These are phyloP conservation scores for Haematococcus sp. DNA, from an alignment of 139 green algal genomes.

Conservation along the genomic window DNA sequence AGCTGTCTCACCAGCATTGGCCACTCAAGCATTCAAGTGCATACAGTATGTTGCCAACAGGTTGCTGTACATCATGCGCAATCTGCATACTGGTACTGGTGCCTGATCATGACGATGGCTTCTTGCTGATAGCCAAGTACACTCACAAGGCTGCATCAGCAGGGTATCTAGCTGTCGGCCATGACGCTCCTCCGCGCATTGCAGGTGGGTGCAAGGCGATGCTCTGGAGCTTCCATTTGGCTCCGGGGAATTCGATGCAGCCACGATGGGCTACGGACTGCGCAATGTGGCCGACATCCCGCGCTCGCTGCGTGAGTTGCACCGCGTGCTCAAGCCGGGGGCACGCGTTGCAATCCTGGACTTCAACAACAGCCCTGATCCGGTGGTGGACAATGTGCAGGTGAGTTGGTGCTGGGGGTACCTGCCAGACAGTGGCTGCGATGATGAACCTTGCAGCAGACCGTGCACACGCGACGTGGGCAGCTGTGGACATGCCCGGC, in stretches of 20 bases:
- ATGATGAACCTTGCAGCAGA: background rate
- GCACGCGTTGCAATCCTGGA: slow-evolving; percentile 82
- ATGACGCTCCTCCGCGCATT: no score
- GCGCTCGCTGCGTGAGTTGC: slow-evolving; percentile 69
- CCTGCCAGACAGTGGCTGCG: background rate
- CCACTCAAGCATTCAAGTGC: no score
- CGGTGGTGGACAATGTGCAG: slow-evolving; percentile 61
- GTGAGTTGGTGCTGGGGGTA: slow-evolving; percentile 9
- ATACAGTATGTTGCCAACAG: no score
- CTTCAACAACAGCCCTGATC: slow-evolving; percentile 90
- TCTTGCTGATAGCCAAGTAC: no score
- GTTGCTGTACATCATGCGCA: no score
- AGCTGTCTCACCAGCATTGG: no score
- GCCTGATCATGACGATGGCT: no score
- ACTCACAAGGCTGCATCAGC: no score
- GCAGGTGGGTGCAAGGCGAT: slow-evolving; percentile 90
- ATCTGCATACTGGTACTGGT: no score
- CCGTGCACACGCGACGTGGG: no score
- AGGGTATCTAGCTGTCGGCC: no score
- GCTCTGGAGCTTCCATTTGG: slow-evolving; percentile 86
- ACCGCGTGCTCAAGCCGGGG: slow-evolving; percentile 83
- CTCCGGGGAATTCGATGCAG: slow-evolving; percentile 78
- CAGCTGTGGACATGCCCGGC: background rate
- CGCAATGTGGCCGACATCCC: slow-evolving; percentile 75
- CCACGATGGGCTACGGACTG: slow-evolving; percentile 96